Conservation (phyloP, 1,139 yeast genomes). For the Yamadazyma triangularis region DNA sequence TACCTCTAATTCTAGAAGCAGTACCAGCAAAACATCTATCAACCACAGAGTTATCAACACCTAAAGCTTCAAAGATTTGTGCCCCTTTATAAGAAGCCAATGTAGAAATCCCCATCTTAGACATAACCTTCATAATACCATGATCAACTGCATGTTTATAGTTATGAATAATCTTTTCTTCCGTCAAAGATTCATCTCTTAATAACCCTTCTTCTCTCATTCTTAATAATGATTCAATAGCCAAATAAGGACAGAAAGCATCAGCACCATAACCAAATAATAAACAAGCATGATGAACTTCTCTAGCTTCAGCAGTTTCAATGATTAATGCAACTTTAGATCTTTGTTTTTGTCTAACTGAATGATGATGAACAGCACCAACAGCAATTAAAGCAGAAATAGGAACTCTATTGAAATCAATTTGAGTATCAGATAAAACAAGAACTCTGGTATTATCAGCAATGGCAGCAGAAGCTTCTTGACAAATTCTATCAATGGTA, state of each 20-base stretch:
- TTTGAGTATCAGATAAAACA: conserved; percentile 67
- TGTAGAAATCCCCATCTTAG: conserved; percentile 98
- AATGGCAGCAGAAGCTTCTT: conserved; percentile 83
- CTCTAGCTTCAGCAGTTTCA: conserved; percentile 97
- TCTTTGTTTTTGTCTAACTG: conserved; percentile 94
- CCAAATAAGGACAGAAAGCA: conserved; percentile 90
- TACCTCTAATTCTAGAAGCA: conserved; percentile 94
- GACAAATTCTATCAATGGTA: conserved; percentile 83
- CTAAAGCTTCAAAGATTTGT: conserved; percentile 94
- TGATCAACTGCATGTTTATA: conserved; percentile 81
- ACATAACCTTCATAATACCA: conserved; percentile 95
- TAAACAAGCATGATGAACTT: conserved; percentile 93
- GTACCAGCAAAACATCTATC: conserved; percentile 97
- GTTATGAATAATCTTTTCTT: conserved; percentile 62
- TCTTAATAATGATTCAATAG: conserved; percentile 81
- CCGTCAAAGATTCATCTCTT: conserved; percentile 51
- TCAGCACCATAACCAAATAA: conserved; percentile 97
- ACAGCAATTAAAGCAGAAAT: conserved; percentile 90
- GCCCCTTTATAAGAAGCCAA: conserved; percentile 98
- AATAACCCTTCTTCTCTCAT: conserved; percentile 80
- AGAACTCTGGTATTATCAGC: conserved; percentile 70
- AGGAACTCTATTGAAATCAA: conserved; percentile 63
- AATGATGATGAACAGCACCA: conserved; percentile 96
- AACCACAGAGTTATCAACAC: conserved; percentile 91
- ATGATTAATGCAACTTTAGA: conserved; percentile 88